Percentiles rank a stretch among this genome's conserved stretches.
Conservation (phyloP, 2,329 filamentous ascomycete genomes). For the Fusarium pseudonygamai region DNA sequence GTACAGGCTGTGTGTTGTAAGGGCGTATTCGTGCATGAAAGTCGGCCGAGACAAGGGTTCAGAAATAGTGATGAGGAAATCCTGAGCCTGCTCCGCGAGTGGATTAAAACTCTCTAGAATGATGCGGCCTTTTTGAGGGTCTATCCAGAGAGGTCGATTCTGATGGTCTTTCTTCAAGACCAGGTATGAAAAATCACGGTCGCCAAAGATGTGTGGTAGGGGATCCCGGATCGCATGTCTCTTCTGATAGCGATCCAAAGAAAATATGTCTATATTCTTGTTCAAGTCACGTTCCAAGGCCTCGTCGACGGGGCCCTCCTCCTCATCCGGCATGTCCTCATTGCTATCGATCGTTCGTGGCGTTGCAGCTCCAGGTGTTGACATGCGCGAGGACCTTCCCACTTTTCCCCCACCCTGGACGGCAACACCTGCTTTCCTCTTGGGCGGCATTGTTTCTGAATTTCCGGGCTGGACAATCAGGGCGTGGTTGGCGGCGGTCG, state of each 20-base stretch:
- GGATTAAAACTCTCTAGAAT: constrained; percentile 95
- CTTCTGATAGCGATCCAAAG: constrained; percentile 61
- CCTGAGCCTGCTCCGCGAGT: constrained; percentile 84
- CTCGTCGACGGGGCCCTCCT: constrained; percentile 61
- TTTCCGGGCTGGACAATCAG: constrained; percentile 26
- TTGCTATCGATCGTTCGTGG: constrained; percentile 66
- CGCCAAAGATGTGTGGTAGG: constrained; percentile 57
- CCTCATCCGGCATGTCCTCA: constrained; percentile 58
- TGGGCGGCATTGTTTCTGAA: constrained; percentile 70
- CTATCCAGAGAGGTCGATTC: constrained; percentile 93
- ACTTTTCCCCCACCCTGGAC: constrained; percentile 62
- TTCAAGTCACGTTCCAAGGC: constrained; percentile 64
- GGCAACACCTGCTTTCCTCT: constrained; percentile 71
- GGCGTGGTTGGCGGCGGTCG: constrained; percentile 6
- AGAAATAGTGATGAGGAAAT: constrained; percentile 95
- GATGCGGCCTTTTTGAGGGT: constrained; percentile 84
- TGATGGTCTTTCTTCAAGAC: constrained; percentile 87
- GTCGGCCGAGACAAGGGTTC: constrained; percentile 91
- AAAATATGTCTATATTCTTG: constrained; percentile 69
- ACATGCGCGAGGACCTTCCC: constrained; percentile 65
- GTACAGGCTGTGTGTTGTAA: constrained; percentile 93
- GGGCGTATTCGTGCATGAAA: constrained; percentile 91
- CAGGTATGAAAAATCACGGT: constrained; percentile 81
- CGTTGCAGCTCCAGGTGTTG: constrained; percentile 69
- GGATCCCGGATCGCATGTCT: constrained; percentile 55